Percentiles rank a stretch among this genome's conserved stretches.
Conservation (phyloP, 768 basidiomycete species). For the Mycena rebaudengoi region DNA sequence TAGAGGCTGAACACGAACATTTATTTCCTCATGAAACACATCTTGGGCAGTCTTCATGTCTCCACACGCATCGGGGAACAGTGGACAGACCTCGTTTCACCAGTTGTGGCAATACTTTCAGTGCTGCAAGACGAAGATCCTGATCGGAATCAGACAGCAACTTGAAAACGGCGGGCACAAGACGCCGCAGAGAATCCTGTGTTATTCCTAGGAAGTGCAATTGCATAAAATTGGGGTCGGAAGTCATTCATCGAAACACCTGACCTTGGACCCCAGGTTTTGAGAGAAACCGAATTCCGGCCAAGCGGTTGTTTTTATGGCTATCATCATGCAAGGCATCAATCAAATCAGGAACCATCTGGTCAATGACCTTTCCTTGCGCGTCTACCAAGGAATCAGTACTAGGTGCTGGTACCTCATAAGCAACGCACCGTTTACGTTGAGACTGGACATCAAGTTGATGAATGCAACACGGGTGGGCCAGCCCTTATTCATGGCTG, state of each 20-base stretch:
- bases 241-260: neutral
- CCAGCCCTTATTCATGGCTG: neutral
- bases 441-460: neutral
- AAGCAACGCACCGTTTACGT: neutral
- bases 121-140: neutral
- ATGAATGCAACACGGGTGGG: neutral
- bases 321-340: neutral
- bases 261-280: neutral
- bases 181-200: neutral
- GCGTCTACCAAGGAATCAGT: neutral
- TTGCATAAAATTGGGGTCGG: neutral
- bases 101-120: neutral
- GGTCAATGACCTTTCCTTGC: neutral
- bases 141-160: neutral
- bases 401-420: neutral
- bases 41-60: neutral
- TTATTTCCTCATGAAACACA: neutral
- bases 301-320: neutral
- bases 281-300: neutral
- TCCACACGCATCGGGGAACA: neutral
- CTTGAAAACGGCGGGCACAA: neutral
- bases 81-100: neutral
- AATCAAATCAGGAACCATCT: neutral
- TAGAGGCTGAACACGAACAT: neutral
- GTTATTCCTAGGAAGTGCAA: neutral